Evolutionary conservation across 208 protist species (phyloP), one percentile per base, ranked within the genome.

Genomic region (Lotmaria passim): DNA sequence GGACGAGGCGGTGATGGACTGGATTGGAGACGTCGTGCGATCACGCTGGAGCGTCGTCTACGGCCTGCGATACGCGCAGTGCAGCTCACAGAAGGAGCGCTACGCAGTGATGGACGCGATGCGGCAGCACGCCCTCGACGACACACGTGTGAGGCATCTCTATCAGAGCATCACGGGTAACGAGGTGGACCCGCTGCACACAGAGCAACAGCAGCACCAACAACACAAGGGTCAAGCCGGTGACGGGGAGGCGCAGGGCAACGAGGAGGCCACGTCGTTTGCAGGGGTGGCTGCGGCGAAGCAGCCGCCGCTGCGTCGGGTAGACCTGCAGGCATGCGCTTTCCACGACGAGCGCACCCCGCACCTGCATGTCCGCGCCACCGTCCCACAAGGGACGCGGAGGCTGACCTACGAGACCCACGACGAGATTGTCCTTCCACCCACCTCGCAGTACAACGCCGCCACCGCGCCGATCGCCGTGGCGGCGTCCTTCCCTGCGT

Each of bases 31-130:
- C 15, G 86, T 87, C 41, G 76, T 77, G 61, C 75, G 63, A 4
- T 89, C 87, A 38, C 87, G 92, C 21, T 96, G 92, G 92, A 60
- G 60, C 23, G 82, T 94, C 67, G 87, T 94, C 17, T 96, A 95
- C 71, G 92, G 92, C 8, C 66, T 90, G 41, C 82, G 69, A 58
- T 93, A 90, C 82, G 86, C 86, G 3, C 60, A 58, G 26, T 82
- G 78, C 50, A 50, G 60, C 17, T 82, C 75, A n/a, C 85, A 94
- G 66, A 78, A 85, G 70, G 85, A 89, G 78, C 82, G 86, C 39
- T 57, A 87, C 26, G 62, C 66, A 10, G 92, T 96, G 23, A 91
- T 96, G 74, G 82, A 93, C 62, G 72, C 43, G 7, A 91, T 94
- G 86, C 79, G 75, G 55, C 70, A 43, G 55, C 89, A 96, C 77